Percentiles rank a stretch among this genome's conserved stretches.
These are phyloP conservation scores for Cutaneotrichosporon dermatis DNA, from an alignment of 1,284 basidiomycete species.

Conservation along the genomic window DNA sequence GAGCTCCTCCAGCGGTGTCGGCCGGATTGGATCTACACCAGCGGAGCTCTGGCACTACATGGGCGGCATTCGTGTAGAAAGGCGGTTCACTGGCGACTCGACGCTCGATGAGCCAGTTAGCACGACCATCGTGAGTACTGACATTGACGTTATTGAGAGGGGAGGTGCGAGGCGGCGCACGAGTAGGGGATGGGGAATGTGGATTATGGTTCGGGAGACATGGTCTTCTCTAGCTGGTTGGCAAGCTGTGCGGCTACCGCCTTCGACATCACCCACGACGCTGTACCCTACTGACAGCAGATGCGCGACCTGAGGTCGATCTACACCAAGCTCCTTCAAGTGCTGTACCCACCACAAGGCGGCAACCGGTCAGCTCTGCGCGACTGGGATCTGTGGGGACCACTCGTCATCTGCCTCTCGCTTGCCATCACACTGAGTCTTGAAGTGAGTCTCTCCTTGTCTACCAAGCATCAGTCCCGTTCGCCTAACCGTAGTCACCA, in stretches of 20 bases:
- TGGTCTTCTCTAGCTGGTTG: too few relatives aligned
- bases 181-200: too few relatives aligned
- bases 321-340: constrained; percentile 85
- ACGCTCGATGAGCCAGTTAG: constrained; percentile 88
- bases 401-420: constrained; percentile 75
- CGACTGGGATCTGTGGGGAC: constrained; percentile 97
- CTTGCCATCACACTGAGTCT: constrained; percentile 83
- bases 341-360: constrained; percentile 74
- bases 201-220: too few relatives aligned
- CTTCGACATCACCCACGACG: too few relatives aligned
- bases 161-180: too few relatives aligned
- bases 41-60: constrained; percentile 27
- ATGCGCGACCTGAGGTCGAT: constrained; percentile 81
- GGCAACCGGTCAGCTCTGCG: constrained; percentile 71
- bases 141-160: too few relatives aligned
- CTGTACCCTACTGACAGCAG: constrained; percentile 49
- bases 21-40: constrained; percentile 62
- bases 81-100: constrained; percentile 72
- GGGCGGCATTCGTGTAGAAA: constrained; percentile 76
- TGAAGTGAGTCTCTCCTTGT: constrained; percentile 71
- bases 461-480: too few relatives aligned
- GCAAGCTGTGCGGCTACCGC: too few relatives aligned
- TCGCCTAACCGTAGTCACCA: constrained; percentile 71
- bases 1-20: constrained; percentile 51
- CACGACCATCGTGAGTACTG: constrained; percentile 70